Base-by-base conservation (phyloP, 2,329 filamentous ascomycete genomes). In the Diplodia intermedia region DNA sequence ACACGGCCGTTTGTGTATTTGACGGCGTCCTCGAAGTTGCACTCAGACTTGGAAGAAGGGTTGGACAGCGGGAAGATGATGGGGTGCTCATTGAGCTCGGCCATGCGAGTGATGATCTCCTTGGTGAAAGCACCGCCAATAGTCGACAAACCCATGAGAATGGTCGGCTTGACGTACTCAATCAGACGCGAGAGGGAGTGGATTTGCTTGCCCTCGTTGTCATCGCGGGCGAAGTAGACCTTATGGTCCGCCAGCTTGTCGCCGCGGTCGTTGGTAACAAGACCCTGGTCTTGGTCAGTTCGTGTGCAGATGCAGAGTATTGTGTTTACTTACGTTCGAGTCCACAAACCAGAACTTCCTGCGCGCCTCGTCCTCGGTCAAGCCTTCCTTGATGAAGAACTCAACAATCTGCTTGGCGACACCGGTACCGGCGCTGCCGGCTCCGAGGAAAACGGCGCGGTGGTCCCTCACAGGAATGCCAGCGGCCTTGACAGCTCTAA, bases 391-490 rank as follows among this genome's bases (percentile, higher is more conserved):
- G 75, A 94, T 93, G 84, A 98, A 98, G 86, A 93, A 97, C 82
- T 97, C 93, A 68, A 97, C 93, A 71, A 99, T 91, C 84, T 98
- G 95, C 86, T 97, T 97, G 69, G 95, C 95, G 69, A 99, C 95
- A 84, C 95, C 95, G 55, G 97, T 93, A 83, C 95, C 95, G 43
- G 95, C 95, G 69, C 92, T 97, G 68, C 95, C 95, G 66, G 95
- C 94, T 69, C 95, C 95, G 81, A 98, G 91, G 84, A 99, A 99
- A 72, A 98, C 93, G 47, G 97, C 91, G 67, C 91, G 91, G 81
- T 99, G 95, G 76, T 98, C 93, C 81, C 93, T 91, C 62, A 94
- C 83, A 33, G 93, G 91, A 18, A 97, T 89, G 63, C 90, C 91
- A 15, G 93, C 96, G 70, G 92, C 88, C 82, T 94, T 94, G 69